Base-by-base conservation (phyloP, 805 yeast species). In the Candida chilensis region DNA sequence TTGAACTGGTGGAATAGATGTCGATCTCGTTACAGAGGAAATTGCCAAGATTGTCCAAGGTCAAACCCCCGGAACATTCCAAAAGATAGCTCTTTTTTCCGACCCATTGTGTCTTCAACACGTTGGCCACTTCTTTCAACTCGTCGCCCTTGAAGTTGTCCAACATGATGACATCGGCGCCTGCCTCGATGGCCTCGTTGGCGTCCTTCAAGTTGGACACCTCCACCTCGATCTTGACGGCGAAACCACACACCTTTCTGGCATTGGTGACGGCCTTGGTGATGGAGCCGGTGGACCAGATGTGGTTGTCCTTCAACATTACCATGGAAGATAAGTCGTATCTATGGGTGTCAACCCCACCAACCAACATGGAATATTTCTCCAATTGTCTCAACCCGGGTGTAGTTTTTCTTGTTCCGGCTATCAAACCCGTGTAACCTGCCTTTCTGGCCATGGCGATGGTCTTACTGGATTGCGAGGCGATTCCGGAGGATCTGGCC, bases 321-420 rank as follows among this genome's bases (percentile, higher is more conserved):
- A 90, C 88, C 97, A 88, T 88, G 2, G 92, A 73, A 27, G 92
- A 78, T 33, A 88, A 70, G 50, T 90, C 96, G 48, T 85, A 85
- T 39, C 97, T 67, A 53, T 88, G 97, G 32, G 92, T 71, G 49
- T 88, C 97, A 33, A 85, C 82, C 3, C 96, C 96, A 19, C 96
- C 97, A 7, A 88, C 94, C 19, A 85, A 59, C 97, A 88, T 90
- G 16, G 95, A 80, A 56, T 88, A 88, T 52, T 88, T 88, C 50
- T 88, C 97, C 34, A 90, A 57, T 26, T 78, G 63, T 46, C 97
- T 73, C 38, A 88, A 68, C 0, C 97, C 97, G 0, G 97, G 97
- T 0, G 97, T 90, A n/a, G 96, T 90, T 57, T 88, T 88, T 49
- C 97, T 72, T 1, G 97, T 88, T 5, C 96, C 97, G 0, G 97